A percentile compares a stretch with the other conserved stretches of the same genome.
Conservation (phyloP, 352 stramenopile species). For the Phytophthora chlamydospora region DNA sequence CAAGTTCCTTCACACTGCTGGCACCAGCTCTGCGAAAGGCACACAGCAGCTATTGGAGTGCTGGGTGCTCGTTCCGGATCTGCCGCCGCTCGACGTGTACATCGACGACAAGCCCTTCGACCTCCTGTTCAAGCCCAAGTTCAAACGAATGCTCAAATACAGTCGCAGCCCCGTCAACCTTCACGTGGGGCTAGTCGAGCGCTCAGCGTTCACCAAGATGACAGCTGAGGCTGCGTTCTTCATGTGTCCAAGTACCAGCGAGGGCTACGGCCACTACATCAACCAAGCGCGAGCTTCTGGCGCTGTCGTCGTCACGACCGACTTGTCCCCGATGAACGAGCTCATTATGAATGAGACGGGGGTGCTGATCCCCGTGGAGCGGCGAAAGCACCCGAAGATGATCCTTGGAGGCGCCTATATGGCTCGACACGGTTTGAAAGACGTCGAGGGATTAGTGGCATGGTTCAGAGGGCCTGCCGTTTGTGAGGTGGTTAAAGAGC, state of each 20-base stretch:
- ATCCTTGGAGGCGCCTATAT: constrained; percentile 32
- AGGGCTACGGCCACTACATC: constrained; percentile 77
- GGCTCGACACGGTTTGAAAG: constrained; percentile 30
- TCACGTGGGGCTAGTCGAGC: constrained; percentile 27
- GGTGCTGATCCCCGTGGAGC: constrained; percentile 17
- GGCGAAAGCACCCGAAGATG: constrained; percentile 10
- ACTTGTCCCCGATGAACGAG: constrained; percentile 71
- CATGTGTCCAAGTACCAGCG: constrained; percentile 57
- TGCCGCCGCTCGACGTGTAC: constrained; percentile 53
- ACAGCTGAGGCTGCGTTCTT: constrained; percentile 54
- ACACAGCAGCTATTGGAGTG: constrained; percentile 56
- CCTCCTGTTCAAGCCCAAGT: constrained; percentile 13
- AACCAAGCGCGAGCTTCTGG: constrained; percentile 64
- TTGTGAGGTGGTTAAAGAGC: constrained; percentile 26
- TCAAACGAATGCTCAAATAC: constrained; percentile 20
- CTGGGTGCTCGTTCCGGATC: constrained; percentile 48
- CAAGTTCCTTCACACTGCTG: constrained; percentile 59
- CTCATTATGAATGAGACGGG: constrained; percentile 35
- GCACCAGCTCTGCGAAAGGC: constrained; percentile 55
- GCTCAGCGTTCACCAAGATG: constrained; percentile 45
- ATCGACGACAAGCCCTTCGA: constrained; percentile 33
- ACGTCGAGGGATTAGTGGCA: constrained; percentile 32
- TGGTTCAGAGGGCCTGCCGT: constrained; percentile 18
- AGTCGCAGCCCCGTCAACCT: constrained; percentile 39
- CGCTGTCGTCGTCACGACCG: constrained; percentile 52